Evolutionary conservation across 345 rosid genomes (phyloP).

Genomic region (Bruguiera parviflora): DNA sequence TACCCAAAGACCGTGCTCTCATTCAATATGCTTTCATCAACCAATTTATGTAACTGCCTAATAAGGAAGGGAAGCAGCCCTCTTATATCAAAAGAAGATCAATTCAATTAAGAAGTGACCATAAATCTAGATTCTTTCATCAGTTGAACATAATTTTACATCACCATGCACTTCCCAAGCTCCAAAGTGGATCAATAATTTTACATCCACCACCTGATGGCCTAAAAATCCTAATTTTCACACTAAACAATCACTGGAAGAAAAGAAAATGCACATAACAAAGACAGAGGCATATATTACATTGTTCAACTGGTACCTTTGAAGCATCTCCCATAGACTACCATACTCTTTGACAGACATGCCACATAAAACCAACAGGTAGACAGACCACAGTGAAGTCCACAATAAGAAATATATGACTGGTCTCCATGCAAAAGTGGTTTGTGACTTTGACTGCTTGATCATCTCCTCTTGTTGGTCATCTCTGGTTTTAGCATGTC

Average conservation of each 20-base stretch:
- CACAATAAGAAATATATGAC: constrained; percentile 61
- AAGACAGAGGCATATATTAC: background rate
- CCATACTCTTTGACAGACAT: constrained; percentile 61
- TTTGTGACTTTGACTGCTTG: constrained; percentile 27
- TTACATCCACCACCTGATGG: no score
- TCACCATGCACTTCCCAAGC: no score
- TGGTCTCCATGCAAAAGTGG: constrained; percentile 53
- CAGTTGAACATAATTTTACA: no score
- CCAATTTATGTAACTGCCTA: background rate
- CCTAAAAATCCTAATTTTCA: background rate
- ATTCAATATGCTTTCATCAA: background rate
- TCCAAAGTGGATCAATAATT: no score
- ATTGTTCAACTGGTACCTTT: constrained; percentile 48
- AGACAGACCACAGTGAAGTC: constrained; percentile 64
- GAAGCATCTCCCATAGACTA: constrained; percentile 76
- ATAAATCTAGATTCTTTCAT: no score
- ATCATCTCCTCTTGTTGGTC: constrained; percentile 19
- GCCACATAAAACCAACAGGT: constrained; percentile 60
- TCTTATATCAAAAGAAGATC: no score
- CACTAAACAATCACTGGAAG: background rate
- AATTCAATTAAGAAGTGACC: no score
- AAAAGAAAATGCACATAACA: background rate
- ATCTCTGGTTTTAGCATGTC: constrained; percentile 26
- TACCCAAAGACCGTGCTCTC: no score
- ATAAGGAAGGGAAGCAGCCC: background rate